Base-by-base conservation (phyloP, 371 early-diverging fungal species). In the Agmasoma carcini region DNA sequence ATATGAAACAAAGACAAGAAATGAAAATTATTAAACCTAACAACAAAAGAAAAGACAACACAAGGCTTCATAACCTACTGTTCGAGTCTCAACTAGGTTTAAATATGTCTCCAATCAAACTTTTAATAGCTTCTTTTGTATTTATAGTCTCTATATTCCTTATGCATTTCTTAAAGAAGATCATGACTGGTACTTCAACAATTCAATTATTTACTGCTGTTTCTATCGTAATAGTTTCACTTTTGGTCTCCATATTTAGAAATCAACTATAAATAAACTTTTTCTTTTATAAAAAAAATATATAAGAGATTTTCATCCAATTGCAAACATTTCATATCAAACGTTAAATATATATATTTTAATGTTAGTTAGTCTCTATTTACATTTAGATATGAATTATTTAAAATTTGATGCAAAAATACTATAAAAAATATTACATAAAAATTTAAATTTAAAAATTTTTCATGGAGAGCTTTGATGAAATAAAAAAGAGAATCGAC, bases 131-230 rank as follows among this genome's bases (percentile, higher is more conserved):
- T 6, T 72, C 72, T 12, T 27, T 75, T 0, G 53, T 59, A 23
- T 72, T 72, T 59, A 70, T 75, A 30, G 61, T 29, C 20, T 67
- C 54, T 55, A 69, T 75, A 15, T 63, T 72, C 51, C 11, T 66
- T 0, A 56, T 70, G 14, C 75, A 75, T 58, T 45, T 75, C 20
- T 49, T 66, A 11, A 52, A 57, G n/a, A 64, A 62, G 57, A 61
- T 75, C 59, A 59, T 60, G 14, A 63, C 71, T 11, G 34, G 55
- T 36, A 34, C 61, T 14, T 58, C 58, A 25, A 44, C 68, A 31
- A 55, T 53, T 9, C 61, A 69, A 39, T 37, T 62, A 25, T 41
- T 69, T 25, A 50, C 64, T 34, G 56, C 60, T 19, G 47, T 60
- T 2, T 47, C 66, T 33, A 39, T 65, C 17, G 34, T 69, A 19